Percentiles rank a stretch among this genome's conserved stretches.
These are phyloP conservation scores for Glebionis coronaria DNA, from an alignment of 129 eudicot species.

Conservation along the genomic window DNA sequence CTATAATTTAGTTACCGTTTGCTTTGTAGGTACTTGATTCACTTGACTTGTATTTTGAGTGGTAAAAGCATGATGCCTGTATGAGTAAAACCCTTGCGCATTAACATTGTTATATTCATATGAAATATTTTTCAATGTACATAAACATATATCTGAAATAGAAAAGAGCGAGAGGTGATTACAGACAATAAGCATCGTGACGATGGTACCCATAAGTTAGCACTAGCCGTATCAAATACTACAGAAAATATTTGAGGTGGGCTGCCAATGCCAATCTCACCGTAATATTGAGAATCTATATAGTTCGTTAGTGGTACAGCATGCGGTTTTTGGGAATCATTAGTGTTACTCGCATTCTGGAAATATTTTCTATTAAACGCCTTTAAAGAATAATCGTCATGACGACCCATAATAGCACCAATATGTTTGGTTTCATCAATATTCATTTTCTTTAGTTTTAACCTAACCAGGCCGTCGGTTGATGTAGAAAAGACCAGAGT, in stretches of 20 bases:
- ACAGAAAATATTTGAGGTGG: background rate
- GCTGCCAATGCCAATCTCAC: constrained; percentile 1
- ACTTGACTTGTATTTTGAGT: constrained; percentile 44
- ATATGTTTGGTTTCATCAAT: too few relatives aligned
- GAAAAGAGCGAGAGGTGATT: constrained; percentile 9
- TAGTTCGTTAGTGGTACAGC: background rate
- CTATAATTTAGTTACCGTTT: constrained; percentile 35
- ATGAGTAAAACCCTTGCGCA: background rate
- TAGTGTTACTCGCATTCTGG: too few relatives aligned
- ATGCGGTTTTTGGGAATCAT: background rate
- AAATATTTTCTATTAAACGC: too few relatives aligned
- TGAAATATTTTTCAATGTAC: background rate
- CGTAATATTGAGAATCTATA: background rate
- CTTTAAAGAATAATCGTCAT: too few relatives aligned
- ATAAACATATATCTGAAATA: background rate
- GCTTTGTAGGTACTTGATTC: constrained; percentile 43
- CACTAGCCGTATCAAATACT: background rate
- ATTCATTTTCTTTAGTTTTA: too few relatives aligned
- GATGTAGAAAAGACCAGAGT: too few relatives aligned
- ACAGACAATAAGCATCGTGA: constrained; percentile 51
- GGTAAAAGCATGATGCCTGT: constrained; percentile 50
- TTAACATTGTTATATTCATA: background rate
- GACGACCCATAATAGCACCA: too few relatives aligned
- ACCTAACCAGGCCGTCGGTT: too few relatives aligned
- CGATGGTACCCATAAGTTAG: constrained; percentile 67